Evolutionary conservation across 106 monocot species (phyloP).

Genomic region (Chionographis japonica): DNA sequence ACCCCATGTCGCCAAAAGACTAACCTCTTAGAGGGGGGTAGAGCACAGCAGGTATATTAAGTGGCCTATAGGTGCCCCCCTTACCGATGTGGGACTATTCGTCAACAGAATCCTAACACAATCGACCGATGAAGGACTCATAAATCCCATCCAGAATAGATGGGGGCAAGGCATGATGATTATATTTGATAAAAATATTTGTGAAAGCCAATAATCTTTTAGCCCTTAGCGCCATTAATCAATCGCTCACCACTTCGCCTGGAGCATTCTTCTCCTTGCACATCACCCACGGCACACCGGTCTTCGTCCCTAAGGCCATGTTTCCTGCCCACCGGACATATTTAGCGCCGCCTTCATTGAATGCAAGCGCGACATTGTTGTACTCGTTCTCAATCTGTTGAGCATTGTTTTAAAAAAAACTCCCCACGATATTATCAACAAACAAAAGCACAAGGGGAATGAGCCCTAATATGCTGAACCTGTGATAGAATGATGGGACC

Average conservation of each 20-base stretch:
- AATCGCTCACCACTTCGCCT: constrained; percentile 39
- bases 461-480: constrained; percentile 25
- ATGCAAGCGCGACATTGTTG: constrained; percentile 42
- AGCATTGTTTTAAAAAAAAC: too few relatives aligned
- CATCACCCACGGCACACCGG: constrained; percentile 86
- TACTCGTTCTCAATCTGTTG: constrained; percentile 82
- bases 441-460: not conserved
- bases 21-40: too few relatives aligned
- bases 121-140: too few relatives aligned
- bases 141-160: too few relatives aligned
- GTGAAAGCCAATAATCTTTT: not conserved
- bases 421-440: not conserved
- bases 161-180: too few relatives aligned
- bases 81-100: too few relatives aligned
- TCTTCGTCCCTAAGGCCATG: constrained; percentile 40
- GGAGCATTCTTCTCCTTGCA: constrained; percentile 83
- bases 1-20: too few relatives aligned
- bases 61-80: too few relatives aligned
- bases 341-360: constrained; percentile 37
- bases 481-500: constrained; percentile 80
- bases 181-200: too few relatives aligned
- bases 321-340: constrained; percentile 66
- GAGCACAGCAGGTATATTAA: too few relatives aligned
- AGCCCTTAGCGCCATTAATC: not conserved
- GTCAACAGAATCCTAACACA: too few relatives aligned